Base-by-base conservation (phyloP, 768 basidiomycete species). In the Panellus pusillus region DNA sequence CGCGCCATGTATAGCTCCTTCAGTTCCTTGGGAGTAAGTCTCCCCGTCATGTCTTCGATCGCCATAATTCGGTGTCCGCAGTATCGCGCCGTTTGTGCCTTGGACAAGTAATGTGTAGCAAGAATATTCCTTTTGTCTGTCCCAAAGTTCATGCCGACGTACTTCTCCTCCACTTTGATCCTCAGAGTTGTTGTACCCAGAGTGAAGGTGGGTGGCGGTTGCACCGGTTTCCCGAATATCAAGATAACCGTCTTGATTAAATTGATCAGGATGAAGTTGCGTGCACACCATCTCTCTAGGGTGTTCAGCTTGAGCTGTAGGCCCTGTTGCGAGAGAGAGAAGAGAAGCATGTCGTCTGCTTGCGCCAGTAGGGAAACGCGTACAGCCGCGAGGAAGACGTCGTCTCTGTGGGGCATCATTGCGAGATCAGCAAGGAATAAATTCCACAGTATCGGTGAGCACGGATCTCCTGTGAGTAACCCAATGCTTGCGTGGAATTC, bases 261-360 rank as follows among this genome's bases (percentile, higher is more conserved):
- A 55, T 61, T 70, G 42, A 70, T 62, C 4, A 54, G 19, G 57
- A 68, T 58, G 42, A 64, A 65, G 54, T 70, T 69, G 1, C 29
- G 38, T 7, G 44, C 20, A 48, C 66, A 66, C 66, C 68, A 70
- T 6, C 9, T 1, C 5, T 19, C 45, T n/a, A 68, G 55, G 0
- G 19, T 14, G 15, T 57, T 38, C 28, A 68, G 29, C 27, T 59
- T 63, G 2, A 12, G 3, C 37, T 65, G 65, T 6, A 65, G 42
- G 12, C 54, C 66, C 2, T 9, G 32, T 1, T 46, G 9, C 3
- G 61, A 52, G 13, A 44, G 54, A 1, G 66, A 61, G n/a, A 6
- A 65, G 3, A 67, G 27, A 11, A 57, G 41, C n/a, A 68, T 44
- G 48, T 68, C 66, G 39, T 68, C 66, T n/a, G n/a, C n/a, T n/a